Evolutionary conservation across 1,284 basidiomycete species (phyloP).

Genomic region (Cutaneotrichosporon sp.): DNA sequence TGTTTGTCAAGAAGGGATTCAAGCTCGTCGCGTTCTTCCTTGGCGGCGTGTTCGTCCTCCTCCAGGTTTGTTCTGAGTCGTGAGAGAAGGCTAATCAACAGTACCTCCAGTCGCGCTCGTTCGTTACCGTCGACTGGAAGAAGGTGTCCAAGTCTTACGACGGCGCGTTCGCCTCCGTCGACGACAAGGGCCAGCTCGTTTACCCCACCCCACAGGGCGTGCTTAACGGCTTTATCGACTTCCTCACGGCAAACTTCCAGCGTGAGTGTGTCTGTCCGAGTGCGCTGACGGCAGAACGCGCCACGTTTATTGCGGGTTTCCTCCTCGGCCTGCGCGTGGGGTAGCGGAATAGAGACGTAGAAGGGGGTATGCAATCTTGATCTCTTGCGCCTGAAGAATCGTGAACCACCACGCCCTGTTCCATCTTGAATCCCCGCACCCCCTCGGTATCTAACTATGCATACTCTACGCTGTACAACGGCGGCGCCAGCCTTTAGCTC

Average conservation of each 20-base stretch:
- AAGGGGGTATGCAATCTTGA: background rate
- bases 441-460: background rate
- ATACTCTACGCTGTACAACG: constrained; percentile 2
- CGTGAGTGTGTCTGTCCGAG: constrained; percentile 39
- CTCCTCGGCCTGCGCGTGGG: constrained; percentile 52
- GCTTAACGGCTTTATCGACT: constrained; percentile 70
- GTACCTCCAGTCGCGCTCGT: constrained; percentile 67
- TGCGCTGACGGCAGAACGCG: constrained; percentile 41
- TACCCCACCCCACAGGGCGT: constrained; percentile 62
- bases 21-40: constrained; percentile 75
- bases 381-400: background rate
- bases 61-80: constrained; percentile 60
- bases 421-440: too few relatives aligned
- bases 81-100: constrained; percentile 44
- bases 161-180: constrained; percentile 61
- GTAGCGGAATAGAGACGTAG: constrained; percentile 25
- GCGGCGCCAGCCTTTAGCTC: constrained; percentile 1
- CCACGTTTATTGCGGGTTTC: constrained; percentile 53
- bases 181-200: constrained; percentile 53
- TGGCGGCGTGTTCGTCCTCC: constrained; percentile 76
- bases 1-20: constrained; percentile 91
- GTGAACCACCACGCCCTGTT: background rate
- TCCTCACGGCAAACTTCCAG: constrained; percentile 89
- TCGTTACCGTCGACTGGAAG: constrained; percentile 77
- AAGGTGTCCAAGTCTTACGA: constrained; percentile 59